Evolutionary conservation across 1,139 yeast species (phyloP).

Genomic region (Pichia sp.): DNA sequence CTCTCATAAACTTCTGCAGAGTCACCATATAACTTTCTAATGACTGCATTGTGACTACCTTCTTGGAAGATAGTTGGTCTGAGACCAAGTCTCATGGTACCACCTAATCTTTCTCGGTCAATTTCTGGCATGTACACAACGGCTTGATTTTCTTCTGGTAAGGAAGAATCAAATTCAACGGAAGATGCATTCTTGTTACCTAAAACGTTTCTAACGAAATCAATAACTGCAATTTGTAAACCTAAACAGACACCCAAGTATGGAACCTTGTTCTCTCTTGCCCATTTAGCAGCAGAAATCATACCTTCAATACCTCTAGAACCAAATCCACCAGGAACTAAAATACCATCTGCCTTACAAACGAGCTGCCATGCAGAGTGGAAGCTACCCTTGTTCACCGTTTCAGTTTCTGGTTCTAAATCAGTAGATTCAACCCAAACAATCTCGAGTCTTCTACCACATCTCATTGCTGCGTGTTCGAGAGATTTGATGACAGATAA

Average conservation of each 20-base stretch:
- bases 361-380: constrained; percentile 95
- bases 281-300: constrained; percentile 96
- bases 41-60: constrained; percentile 52
- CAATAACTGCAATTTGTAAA: constrained; percentile 94
- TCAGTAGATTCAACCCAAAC: constrained; percentile 96
- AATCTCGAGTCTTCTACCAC: constrained; percentile 75
- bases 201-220: constrained; percentile 76
- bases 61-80: constrained; percentile 80
- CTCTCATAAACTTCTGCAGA: constrained; percentile 72
- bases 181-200: constrained; percentile 69
- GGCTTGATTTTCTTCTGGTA: constrained; percentile 60
- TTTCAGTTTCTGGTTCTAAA: constrained; percentile 68
- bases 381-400: constrained; percentile 62
- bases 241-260: constrained; percentile 97
- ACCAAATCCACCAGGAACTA: constrained; percentile 99
- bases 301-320: constrained; percentile 97
- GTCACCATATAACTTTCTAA: constrained; percentile 77
- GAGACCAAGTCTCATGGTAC: constrained; percentile 97
- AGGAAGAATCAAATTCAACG: constrained; percentile 68
- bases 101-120: constrained; percentile 92
- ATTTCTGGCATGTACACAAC: constrained; percentile 99
- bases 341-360: constrained; percentile 92
- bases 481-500: constrained; percentile 90
- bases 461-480: constrained; percentile 91
- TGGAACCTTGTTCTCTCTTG: constrained; percentile 90